These are phyloP conservation scores for Ascocoryne sarcoides DNA, from an alignment of 2,329 filamentous ascomycete species.

Conservation along the genomic window DNA sequence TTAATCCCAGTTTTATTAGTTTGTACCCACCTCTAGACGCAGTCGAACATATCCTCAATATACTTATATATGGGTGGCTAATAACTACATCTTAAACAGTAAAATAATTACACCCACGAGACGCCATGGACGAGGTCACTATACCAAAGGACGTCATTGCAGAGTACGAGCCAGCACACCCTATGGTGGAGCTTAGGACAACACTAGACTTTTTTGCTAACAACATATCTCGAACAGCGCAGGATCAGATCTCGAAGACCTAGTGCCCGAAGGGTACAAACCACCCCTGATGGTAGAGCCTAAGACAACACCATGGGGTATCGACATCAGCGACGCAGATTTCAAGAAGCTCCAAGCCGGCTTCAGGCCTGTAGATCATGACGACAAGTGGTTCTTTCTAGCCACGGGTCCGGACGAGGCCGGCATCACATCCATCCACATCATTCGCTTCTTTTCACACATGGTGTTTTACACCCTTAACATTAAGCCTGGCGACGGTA, in stretches of 20 bases:
- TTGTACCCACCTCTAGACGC: background rate
- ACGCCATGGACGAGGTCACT: background rate
- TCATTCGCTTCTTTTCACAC: background rate
- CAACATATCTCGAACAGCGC: background rate
- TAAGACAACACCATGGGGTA: constrained; percentile 4
- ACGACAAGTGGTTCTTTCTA: constrained; percentile 3
- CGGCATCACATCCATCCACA: constrained; percentile 3
- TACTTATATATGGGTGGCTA: background rate
- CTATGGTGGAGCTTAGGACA: background rate
- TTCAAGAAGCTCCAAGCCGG: constrained; percentile 7
- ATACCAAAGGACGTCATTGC: background rate
- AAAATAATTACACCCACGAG: background rate
- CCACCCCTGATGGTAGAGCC: constrained; percentile 1
- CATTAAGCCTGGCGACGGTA: constrained; percentile 2
- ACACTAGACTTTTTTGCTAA: background rate
- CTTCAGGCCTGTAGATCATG: background rate
- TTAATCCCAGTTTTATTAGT: background rate
- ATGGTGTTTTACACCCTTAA: constrained; percentile 1
- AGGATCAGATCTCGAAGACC: background rate
- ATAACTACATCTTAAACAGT: background rate
- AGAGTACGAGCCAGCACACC: background rate
- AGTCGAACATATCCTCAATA: background rate
- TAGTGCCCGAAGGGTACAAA: background rate
- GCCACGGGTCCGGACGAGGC: constrained; percentile 1
- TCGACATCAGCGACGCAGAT: constrained; percentile 6